Evolutionary conservation across 495 filamentous ascomycete species (phyloP).

Genomic region (Parmelia sp.): DNA sequence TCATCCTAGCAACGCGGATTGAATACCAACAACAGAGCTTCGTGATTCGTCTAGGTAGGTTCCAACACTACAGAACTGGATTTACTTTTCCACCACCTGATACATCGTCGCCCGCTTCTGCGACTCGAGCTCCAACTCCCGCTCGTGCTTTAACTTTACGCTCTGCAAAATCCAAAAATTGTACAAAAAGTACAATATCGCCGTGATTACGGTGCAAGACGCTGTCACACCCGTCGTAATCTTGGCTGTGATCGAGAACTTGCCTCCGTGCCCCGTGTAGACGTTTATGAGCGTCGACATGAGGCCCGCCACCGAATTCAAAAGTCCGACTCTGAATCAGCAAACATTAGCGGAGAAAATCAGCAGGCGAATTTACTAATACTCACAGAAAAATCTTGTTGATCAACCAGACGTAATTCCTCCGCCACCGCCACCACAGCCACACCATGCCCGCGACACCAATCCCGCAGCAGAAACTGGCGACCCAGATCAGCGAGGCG

Average conservation of each 20-base stretch:
- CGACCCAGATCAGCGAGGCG: constrained; percentile 26
- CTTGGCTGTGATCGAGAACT: constrained; percentile 42
- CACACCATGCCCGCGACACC: constrained; percentile 20
- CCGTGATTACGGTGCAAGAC: not conserved
- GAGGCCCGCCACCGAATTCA: constrained; percentile 44
- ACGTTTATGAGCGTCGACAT: constrained; percentile 44
- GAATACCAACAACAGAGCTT: too few species aligned
- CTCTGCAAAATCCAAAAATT: constrained; percentile 6
- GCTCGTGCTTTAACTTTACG: not conserved
- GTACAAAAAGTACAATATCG: constrained; percentile 9
- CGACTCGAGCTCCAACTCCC: not conserved
- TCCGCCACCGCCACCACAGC: constrained; percentile 25
- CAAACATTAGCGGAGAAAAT: not conserved
- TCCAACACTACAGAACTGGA: too few species aligned
- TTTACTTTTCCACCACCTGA: too few species aligned
- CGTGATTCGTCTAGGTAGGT: too few species aligned
- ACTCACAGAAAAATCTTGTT: constrained; percentile 30
- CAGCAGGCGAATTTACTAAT: not conserved
- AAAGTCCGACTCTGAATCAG: constrained; percentile 25
- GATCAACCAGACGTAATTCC: constrained; percentile 33
- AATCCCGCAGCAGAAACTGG: constrained; percentile 23
- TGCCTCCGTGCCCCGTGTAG: constrained; percentile 41
- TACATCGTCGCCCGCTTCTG: not conserved
- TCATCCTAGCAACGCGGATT: too few species aligned
- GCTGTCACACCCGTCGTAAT: constrained; percentile 30